A percentile compares a stretch with the other conserved stretches of the same genome.
Conservation (phyloP, 2,329 filamentous ascomycete genomes). For the Aspergillus fumigatiaffinis region DNA sequence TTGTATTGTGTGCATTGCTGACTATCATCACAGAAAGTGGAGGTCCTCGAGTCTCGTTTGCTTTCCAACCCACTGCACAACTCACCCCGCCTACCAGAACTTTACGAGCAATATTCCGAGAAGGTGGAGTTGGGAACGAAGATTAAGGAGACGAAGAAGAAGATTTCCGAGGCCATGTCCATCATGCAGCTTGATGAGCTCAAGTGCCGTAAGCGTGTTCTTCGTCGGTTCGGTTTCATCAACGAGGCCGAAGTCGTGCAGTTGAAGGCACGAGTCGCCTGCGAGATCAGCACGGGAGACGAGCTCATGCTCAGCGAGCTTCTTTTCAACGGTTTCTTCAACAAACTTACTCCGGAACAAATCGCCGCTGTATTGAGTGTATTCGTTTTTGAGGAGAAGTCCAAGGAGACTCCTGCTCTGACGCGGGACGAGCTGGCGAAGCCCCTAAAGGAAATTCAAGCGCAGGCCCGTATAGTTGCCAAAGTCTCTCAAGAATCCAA, state of each 20-base stretch:
- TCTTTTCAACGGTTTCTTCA: slow-evolving; percentile 97
- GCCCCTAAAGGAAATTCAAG: slow-evolving; percentile 79
- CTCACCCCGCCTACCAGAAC: slow-evolving; percentile 73
- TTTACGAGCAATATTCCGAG: slow-evolving; percentile 81
- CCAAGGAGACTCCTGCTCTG: slow-evolving; percentile 65
- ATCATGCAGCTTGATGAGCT: slow-evolving; percentile 93
- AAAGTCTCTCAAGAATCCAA: slow-evolving; percentile 96
- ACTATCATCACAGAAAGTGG: slow-evolving; percentile 69
- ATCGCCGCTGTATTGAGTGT: slow-evolving; percentile 82
- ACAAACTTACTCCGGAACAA: slow-evolving; percentile 83
- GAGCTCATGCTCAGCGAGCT: slow-evolving; percentile 90
- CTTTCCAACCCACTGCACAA: slow-evolving; percentile 88
- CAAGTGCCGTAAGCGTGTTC: slow-evolving; percentile 90
- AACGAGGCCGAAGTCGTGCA: slow-evolving; percentile 94
- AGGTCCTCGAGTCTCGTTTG: slow-evolving; percentile 87
- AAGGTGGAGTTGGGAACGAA: slow-evolving; percentile 73
- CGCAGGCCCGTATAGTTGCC: slow-evolving; percentile 80
- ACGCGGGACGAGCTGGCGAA: slow-evolving; percentile 77
- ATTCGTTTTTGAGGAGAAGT: slow-evolving; percentile 97
- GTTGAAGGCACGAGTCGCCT: slow-evolving; percentile 93
- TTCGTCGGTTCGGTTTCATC: slow-evolving; percentile 91
- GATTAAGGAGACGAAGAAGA: slow-evolving; percentile 85
- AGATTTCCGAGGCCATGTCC: slow-evolving; percentile 77
- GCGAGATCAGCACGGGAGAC: slow-evolving; percentile 95
- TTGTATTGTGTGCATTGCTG: slow-evolving; percentile 5